Conservation (phyloP, 345 rosid genomes). For the Pelargonium nanum region DNA sequence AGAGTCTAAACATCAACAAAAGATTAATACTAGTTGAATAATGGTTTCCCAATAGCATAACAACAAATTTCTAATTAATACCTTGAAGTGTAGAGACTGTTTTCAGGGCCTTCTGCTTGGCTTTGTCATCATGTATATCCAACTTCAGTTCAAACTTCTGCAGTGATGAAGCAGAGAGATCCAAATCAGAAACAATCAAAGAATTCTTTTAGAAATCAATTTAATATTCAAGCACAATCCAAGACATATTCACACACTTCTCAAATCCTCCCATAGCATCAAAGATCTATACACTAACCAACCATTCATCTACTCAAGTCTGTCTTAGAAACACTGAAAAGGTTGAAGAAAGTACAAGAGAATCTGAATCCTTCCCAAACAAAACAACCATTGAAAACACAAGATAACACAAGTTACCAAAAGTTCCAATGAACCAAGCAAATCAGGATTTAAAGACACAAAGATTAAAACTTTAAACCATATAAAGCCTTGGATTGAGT, state of each 20-base stretch:
- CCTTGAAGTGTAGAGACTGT: slow-evolving; percentile 42
- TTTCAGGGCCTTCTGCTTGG: slow-evolving; percentile 41
- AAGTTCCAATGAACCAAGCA: background rate
- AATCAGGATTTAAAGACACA: background rate
- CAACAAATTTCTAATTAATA: slow-evolving; percentile 3
- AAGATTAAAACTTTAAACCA: background rate
- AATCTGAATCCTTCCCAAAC: background rate
- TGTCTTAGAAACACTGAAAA: background rate
- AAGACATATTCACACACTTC: background rate
- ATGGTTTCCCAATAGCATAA: no score
- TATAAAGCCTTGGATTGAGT: no score
- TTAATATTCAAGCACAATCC: no score
- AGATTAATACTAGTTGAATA: background rate
- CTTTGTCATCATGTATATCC: slow-evolving; percentile 36
- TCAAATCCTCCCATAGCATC: background rate
- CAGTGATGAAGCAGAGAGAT: no score
- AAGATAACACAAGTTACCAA: background rate
- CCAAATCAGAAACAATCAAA: slow-evolving; percentile 11
- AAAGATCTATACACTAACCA: no score
- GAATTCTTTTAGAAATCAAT: no score
- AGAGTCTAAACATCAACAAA: background rate
- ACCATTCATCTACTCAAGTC: no score
- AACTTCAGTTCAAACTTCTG: slow-evolving; percentile 63
- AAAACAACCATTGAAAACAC: no score
- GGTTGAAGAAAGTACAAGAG: background rate